A percentile compares a stretch with the other conserved stretches of the same genome.
phyloP scores from a whole-genome alignment of 257 asterid genomes.

The Plantago ovata region DNA sequence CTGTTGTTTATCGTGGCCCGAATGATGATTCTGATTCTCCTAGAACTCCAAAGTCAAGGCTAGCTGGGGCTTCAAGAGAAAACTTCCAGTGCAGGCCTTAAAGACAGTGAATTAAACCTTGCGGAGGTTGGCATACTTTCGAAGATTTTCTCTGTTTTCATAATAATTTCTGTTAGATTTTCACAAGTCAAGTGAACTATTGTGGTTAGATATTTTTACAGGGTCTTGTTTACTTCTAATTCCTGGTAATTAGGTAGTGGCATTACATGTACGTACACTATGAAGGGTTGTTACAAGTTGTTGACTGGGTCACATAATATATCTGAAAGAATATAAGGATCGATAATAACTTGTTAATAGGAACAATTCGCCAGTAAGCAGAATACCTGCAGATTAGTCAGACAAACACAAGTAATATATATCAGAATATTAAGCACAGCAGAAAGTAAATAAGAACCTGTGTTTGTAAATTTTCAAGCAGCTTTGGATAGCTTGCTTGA shows the following conservation, averaged over 20 bases:
- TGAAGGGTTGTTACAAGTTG: slow-evolving; percentile 1
- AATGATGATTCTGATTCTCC: slow-evolving; percentile 89
- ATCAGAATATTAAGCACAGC: too few species aligned
- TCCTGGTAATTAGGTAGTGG: background rate
- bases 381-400: too few species aligned
- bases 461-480: too few species aligned
- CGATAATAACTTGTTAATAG: too few species aligned
- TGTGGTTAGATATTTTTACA: background rate
- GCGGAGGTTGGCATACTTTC: slow-evolving; percentile 64
- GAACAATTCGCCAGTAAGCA: too few species aligned
- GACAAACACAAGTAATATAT: too few species aligned
- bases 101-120: slow-evolving; percentile 82
- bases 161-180: background rate
- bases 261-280: background rate
- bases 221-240: background rate
- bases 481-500: too few species aligned
- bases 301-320: background rate
- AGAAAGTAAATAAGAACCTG: too few species aligned
- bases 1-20: slow-evolving; percentile 88
- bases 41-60: slow-evolving; percentile 80
- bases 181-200: slow-evolving; percentile 4
- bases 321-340: too few species aligned
- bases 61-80: slow-evolving; percentile 90
- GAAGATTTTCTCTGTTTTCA: background rate
- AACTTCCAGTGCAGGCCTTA: slow-evolving; percentile 74